Evolutionary conservation across 352 stramenopile species (phyloP).

Genomic region (Globisporangium heterothallicum): DNA sequence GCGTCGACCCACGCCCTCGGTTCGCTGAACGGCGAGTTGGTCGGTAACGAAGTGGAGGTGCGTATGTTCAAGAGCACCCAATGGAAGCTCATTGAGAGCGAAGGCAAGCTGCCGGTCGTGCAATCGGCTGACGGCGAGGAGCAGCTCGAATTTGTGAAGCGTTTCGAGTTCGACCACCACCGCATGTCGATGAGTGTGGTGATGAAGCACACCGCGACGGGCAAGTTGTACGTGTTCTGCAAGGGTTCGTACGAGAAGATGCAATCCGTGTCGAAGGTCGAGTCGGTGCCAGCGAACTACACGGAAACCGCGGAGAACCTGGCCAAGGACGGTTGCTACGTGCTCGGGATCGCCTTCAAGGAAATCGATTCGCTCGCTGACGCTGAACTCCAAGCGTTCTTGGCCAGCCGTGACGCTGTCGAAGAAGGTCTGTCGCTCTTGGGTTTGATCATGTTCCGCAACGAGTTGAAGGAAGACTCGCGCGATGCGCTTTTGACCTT

Average conservation of each 20-base stretch:
- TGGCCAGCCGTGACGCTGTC: conserved; percentile 63
- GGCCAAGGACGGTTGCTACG: conserved; percentile 84
- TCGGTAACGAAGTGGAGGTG: conserved; percentile 87
- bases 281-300: conserved; percentile 71
- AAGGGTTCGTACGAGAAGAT: conserved; percentile 90
- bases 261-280: conserved; percentile 38
- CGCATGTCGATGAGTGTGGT: conserved; percentile 90
- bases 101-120: conserved; percentile 39
- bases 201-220: conserved; percentile 51
- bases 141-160: conserved; percentile 77
- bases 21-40: conserved; percentile 54
- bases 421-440: conserved; percentile 69
- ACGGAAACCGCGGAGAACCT: conserved; percentile 42
- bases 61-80: conserved; percentile 81
- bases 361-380: conserved; percentile 35
- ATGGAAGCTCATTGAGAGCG: conserved; percentile 57
- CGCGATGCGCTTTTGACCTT: conserved; percentile 69
- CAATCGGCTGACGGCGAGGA: conserved; percentile 33
- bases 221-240: conserved; percentile 72
- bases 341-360: conserved; percentile 78
- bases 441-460: conserved; percentile 88
- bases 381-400: conserved; percentile 29
- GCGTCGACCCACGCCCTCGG: conserved; percentile 83
- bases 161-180: conserved; percentile 90
- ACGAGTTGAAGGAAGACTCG: conserved; percentile 85